Conservation (phyloP, 805 yeast genomes). For the Starmerella powellii region DNA sequence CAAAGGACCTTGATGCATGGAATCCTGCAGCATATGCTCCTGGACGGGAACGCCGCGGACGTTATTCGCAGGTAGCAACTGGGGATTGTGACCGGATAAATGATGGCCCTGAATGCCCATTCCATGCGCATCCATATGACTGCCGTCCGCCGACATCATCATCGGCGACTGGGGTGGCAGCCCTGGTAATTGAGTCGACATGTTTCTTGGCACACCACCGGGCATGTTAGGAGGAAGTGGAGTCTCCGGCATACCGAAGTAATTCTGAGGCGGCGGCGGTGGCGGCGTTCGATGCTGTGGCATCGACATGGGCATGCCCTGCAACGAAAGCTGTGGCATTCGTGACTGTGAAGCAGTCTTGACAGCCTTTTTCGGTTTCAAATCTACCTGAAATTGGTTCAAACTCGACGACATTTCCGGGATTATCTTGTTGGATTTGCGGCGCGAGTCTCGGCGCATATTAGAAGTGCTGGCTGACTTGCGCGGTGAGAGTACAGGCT, state of each 20-base stretch:
- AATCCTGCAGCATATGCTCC: too few relatives aligned
- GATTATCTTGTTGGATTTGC: constrained; percentile 18
- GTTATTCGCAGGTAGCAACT: too few relatives aligned
- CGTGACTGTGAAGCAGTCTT: too few relatives aligned
- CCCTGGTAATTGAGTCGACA: too few relatives aligned
- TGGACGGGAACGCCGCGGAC: too few relatives aligned
- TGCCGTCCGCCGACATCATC: too few relatives aligned
- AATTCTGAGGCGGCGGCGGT: background rate
- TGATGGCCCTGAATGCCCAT: too few relatives aligned
- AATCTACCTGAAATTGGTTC: constrained; percentile 26
- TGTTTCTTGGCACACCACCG: background rate
- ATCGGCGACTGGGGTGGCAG: too few relatives aligned
- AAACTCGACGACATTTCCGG: constrained; percentile 27
- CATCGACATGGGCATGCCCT: background rate
- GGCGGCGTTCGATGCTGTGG: background rate
- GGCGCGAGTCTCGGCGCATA: constrained; percentile 9
- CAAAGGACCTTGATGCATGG: too few relatives aligned
- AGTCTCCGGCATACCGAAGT: background rate
- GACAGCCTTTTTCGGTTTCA: constrained; percentile 14
- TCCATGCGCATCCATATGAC: too few relatives aligned
- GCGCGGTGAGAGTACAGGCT: constrained; percentile 14
- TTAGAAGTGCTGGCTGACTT: constrained; percentile 12
- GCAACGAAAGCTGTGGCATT: background rate
- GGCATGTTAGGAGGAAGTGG: background rate
- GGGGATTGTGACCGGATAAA: too few relatives aligned